Base-by-base conservation (phyloP, 805 yeast species). In the Ogataea degrootiae region DNA sequence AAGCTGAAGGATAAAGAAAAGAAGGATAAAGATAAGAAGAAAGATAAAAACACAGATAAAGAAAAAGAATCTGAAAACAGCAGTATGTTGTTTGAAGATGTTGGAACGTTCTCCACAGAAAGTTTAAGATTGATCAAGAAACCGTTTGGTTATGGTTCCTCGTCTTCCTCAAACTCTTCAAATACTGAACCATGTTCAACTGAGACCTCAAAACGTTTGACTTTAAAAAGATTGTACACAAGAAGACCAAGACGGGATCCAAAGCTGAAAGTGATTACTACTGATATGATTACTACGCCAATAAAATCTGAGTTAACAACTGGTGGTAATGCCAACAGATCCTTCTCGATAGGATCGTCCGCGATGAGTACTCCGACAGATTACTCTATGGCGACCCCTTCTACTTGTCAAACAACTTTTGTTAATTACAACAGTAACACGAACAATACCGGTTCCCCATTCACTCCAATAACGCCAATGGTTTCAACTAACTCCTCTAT, bases 401-500 rank as follows among this genome's bases (percentile, higher is more conserved):
- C 50, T 12, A 31, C 48, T 9, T 43, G 52, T 8, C 54, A 54
- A n/a, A 46, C 50, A 19, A 37, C 50, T 2, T 37, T 41, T 21
- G 35, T 26, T 48, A 7, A 41, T 38, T 16, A 39, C 46, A 3
- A 26, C 35, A 3, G n/a, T 9, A 6, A 37, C 42, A 8, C 14
- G 39, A n/a, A 11, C 26, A 34, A 21, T 26, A 9, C 31, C 6
- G 31, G 9, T 33, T 11, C 36, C 2, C 52, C 56, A 6, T 49
- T 47, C 39, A 53, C 58, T 12, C 60, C 61, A 2, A 51, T 58
- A 16, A 59, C 63, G 9, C 61, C 63, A 8, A 52, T 55, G 34
- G 42, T 54, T 21, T 59, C 63, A n/a, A 54, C 61, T 11, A 50
- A 50, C 29, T 59, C 63, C 4, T 57, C 61, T 2, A 37, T 53